Conservation (phyloP, 176 grass and related monocot genomes). For the maize (Zea mays) region DNA sequence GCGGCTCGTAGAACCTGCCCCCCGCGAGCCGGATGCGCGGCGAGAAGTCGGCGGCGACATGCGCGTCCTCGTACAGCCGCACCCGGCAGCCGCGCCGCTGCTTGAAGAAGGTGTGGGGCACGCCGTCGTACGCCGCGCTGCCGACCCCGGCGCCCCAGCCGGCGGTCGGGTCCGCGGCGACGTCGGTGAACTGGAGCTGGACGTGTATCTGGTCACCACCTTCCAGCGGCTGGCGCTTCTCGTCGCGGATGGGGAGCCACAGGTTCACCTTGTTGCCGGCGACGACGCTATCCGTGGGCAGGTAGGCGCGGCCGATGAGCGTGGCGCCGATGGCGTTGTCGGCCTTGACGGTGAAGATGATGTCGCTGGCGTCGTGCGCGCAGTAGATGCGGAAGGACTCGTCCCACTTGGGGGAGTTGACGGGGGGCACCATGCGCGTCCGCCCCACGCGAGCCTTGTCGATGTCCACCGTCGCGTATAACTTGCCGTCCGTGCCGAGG, state of each 20-base stretch:
- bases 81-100: conserved; percentile 57
- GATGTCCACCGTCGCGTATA: conserved; percentile 89
- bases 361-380: conserved; percentile 60
- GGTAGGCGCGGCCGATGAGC: conserved; percentile 77
- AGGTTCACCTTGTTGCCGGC: conserved; percentile 32
- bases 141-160: conserved; percentile 57
- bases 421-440: conserved; percentile 42
- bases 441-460: conserved; percentile 78
- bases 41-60: conserved; percentile 49
- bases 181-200: conserved; percentile 52
- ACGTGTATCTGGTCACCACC: conserved; percentile 62
- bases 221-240: conserved; percentile 39
- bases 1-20: conserved; percentile 47
- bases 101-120: conserved; percentile 68
- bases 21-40: conserved; percentile 33
- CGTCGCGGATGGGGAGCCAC: conserved; percentile 61
- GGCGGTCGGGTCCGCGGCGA: conserved; percentile 34
- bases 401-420: conserved; percentile 42
- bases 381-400: conserved; percentile 87
- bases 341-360: conserved; percentile 87
- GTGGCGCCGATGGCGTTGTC: conserved; percentile 56
- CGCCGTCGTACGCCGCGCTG: conserved; percentile 15
- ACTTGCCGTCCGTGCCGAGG: conserved; percentile 29
- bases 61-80: conserved; percentile 78
- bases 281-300: conserved; percentile 36